These are phyloP conservation scores for Sporisorium exsertum DNA, from an alignment of 1,284 basidiomycete species.

Conservation along the genomic window DNA sequence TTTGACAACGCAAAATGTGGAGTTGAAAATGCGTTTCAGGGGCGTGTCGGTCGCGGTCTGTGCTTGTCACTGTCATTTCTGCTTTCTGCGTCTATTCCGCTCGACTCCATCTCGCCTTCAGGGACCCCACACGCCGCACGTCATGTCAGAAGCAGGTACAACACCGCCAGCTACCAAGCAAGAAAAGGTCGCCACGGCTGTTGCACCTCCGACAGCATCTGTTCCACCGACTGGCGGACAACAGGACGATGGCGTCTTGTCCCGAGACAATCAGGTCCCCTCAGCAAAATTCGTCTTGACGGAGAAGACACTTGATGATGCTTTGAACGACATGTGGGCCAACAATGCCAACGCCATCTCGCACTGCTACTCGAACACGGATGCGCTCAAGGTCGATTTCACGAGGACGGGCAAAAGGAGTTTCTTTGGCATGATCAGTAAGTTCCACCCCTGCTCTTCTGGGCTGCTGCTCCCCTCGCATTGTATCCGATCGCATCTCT, in stretches of 20 bases:
- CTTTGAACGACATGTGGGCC: constrained; percentile 85
- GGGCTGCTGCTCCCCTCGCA: background rate
- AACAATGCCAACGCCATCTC: constrained; percentile 77
- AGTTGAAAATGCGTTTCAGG: constrained; percentile 13
- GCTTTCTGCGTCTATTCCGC: background rate
- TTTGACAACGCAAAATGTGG: constrained; percentile 8
- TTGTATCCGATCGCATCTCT: too few relatives aligned
- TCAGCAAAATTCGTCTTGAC: constrained; percentile 24
- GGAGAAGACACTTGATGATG: constrained; percentile 69
- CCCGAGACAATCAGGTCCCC: background rate
- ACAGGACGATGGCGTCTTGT: background rate
- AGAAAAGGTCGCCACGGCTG: constrained; percentile 23
- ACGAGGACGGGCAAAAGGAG: constrained; percentile 91
- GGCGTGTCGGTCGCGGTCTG: constrained; percentile 4
- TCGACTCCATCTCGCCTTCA: background rate
- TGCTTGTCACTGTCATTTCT: background rate
- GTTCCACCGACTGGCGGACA: background rate
- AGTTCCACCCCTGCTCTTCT: background rate
- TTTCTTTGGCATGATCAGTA: constrained; percentile 78
- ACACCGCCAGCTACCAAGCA: constrained; percentile 12
- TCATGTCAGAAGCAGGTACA: constrained; percentile 18
- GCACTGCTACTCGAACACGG: constrained; percentile 71
- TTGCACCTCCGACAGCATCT: constrained; percentile 22
- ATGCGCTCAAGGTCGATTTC: constrained; percentile 95
- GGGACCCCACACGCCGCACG: background rate